These are phyloP conservation scores for Silene uniflora DNA, from an alignment of 148 eudicot species.

Conservation along the genomic window DNA sequence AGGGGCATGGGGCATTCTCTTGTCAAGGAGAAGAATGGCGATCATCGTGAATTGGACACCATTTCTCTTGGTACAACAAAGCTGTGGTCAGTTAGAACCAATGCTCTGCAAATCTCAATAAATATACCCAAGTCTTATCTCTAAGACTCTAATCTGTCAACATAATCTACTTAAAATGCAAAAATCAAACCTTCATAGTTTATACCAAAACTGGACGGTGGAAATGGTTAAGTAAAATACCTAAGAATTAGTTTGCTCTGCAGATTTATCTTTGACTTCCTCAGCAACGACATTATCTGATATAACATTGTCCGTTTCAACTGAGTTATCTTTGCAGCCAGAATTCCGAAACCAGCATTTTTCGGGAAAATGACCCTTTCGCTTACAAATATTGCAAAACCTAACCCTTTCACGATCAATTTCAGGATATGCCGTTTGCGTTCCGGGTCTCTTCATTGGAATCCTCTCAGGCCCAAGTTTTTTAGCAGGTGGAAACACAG, in stretches of 20 bases:
- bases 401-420: slow-evolving; percentile 24
- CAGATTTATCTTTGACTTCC: background rate
- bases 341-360: slow-evolving; percentile 37
- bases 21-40: background rate
- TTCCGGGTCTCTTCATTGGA: slow-evolving; percentile 29
- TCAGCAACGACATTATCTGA: slow-evolving; percentile 8
- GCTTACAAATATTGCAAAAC: slow-evolving; percentile 34
- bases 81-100: background rate
- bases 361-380: slow-evolving; percentile 38
- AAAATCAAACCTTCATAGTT: background rate
- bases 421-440: slow-evolving; percentile 12
- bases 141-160: background rate
- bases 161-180: background rate
- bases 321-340: slow-evolving; percentile 17
- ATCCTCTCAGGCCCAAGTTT: slow-evolving; percentile 28
- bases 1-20: background rate
- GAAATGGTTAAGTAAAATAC: slow-evolving; percentile 6
- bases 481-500: slow-evolving; percentile 16
- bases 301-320: slow-evolving; percentile 10
- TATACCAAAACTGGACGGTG: background rate
- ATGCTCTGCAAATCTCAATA: background rate
- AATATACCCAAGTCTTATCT: background rate
- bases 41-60: background rate
- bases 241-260: slow-evolving; percentile 6
- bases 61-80: background rate